Conservation (phyloP, 371 early-diverging fungal species). For the Mucor velutinosus region DNA sequence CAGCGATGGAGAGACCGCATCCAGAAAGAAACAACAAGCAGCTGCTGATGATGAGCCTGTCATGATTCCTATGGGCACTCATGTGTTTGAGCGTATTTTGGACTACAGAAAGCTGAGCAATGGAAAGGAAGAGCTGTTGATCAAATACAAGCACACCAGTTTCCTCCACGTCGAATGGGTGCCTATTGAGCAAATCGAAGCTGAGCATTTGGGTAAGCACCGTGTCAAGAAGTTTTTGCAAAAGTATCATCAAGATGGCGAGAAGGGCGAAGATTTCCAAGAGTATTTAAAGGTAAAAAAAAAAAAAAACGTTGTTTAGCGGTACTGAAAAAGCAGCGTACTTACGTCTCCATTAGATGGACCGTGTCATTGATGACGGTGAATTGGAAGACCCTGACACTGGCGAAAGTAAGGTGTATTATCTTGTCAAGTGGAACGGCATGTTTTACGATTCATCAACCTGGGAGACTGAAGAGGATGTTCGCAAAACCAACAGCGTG, state of each 20-base stretch:
- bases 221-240: slow-evolving; percentile 80
- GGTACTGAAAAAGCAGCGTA: background rate
- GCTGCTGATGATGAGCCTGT: slow-evolving; percentile 55
- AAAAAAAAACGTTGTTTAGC: too few relatives aligned
- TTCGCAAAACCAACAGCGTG: slow-evolving; percentile 60
- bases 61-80: slow-evolving; percentile 74
- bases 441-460: slow-evolving; percentile 89
- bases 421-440: slow-evolving; percentile 91
- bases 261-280: slow-evolving; percentile 58
- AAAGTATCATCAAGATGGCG: slow-evolving; percentile 60
- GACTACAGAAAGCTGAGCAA: slow-evolving; percentile 55
- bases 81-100: slow-evolving; percentile 70
- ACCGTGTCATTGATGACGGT: slow-evolving; percentile 87
- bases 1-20: slow-evolving; percentile 22
- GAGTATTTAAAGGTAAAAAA: slow-evolving; percentile 46
- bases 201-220: slow-evolving; percentile 74
- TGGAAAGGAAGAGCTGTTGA: slow-evolving; percentile 50
- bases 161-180: slow-evolving; percentile 90
- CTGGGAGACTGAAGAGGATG: slow-evolving; percentile 82
- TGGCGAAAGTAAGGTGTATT: slow-evolving; percentile 65
- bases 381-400: slow-evolving; percentile 61
- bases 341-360: slow-evolving; percentile 47
- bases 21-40: slow-evolving; percentile 14
- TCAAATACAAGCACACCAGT: slow-evolving; percentile 78
- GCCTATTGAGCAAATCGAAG: slow-evolving; percentile 62